A percentile compares a stretch with the other conserved stretches of the same genome.
These are phyloP conservation scores for Luffa aegyptiaca DNA, from an alignment of 306 rosid species.

Conservation along the genomic window DNA sequence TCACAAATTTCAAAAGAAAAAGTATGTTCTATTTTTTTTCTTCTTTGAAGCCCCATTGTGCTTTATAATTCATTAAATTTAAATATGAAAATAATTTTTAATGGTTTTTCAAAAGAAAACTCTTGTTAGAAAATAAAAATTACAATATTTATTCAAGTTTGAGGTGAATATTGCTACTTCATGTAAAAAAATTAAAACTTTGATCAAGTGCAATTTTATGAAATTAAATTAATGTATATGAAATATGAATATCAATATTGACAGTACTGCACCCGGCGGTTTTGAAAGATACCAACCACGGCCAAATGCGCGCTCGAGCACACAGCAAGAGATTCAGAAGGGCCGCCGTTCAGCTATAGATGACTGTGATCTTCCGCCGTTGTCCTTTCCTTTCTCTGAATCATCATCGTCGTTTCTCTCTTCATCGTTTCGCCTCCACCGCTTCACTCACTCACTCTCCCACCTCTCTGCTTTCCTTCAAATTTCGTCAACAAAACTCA, in stretches of 20 bases:
- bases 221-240: neutral
- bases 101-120: too few species aligned
- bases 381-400: neutral
- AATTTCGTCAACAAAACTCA: slow-evolving; percentile 11
- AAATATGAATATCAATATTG: neutral
- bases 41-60: too few species aligned
- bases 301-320: neutral
- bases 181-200: too few species aligned
- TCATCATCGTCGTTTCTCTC: slow-evolving; percentile 8
- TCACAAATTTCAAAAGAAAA: too few species aligned
- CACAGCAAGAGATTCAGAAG: neutral
- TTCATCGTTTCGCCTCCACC: slow-evolving; percentile 1
- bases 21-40: too few species aligned
- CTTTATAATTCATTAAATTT: too few species aligned
- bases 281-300: neutral
- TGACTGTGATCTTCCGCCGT: slow-evolving; percentile 5
- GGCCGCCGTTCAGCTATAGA: neutral
- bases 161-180: too few species aligned
- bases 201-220: too few species aligned
- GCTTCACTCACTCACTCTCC: slow-evolving; percentile 8
- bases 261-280: neutral
- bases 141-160: too few species aligned
- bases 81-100: too few species aligned
- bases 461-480: slow-evolving; percentile 12
- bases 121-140: too few species aligned